phyloP scores from a whole-genome alignment of 2,329 filamentous ascomycete species.

The Graphiopsis chlorocephala region DNA sequence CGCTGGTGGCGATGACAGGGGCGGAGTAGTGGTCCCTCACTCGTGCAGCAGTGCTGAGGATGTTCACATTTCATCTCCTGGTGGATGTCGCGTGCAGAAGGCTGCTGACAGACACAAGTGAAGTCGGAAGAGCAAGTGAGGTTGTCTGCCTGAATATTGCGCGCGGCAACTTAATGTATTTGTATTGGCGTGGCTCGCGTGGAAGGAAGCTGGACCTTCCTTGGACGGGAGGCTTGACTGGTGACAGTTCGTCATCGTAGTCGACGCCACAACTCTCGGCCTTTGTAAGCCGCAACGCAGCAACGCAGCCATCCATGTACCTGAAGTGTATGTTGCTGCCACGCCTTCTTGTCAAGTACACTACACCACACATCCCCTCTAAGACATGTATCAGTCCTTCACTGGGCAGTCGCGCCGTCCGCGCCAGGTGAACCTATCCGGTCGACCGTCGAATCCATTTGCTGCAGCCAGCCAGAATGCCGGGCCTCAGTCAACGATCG shows the following conservation, averaged over 20 bases:
- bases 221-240: not conserved
- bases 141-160: not conserved
- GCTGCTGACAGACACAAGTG: not conserved
- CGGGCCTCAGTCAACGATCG: conserved; percentile 69
- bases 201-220: not conserved
- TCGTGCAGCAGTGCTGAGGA: not conserved
- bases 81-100: not conserved
- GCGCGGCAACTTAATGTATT: not conserved
- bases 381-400: conserved; percentile 50
- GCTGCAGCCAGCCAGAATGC: conserved; percentile 55
- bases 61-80: not conserved
- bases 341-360: not conserved
- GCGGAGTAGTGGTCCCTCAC: not conserved
- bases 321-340: not conserved
- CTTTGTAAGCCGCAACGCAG: not conserved
- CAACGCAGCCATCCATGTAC: not conserved
- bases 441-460: conserved; percentile 74
- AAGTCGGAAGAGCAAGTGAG: not conserved
- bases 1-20: not conserved
- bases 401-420: conserved; percentile 81
- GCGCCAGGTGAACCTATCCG: conserved; percentile 91
- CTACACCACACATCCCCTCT: not conserved
- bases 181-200: not conserved
- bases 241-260: not conserved
- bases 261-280: not conserved